A percentile compares a stretch with the other conserved stretches of the same genome.
Evolutionary conservation across 345 rosid species (phyloP).

Genomic region (Bretschneidera sinensis): DNA sequence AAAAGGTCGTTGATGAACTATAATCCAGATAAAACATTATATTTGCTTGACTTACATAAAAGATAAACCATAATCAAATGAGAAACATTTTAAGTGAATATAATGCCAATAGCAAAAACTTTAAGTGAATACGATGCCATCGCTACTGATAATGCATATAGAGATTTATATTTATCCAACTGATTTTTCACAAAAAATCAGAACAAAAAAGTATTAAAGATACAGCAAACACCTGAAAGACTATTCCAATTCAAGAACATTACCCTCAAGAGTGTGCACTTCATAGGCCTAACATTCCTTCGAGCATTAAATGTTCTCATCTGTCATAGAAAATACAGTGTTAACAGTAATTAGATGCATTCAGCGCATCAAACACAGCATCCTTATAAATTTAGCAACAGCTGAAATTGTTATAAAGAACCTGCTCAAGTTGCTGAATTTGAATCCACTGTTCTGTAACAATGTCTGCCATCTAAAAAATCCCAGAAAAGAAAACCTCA

Average conservation of each 20-base stretch:
- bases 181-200: background rate
- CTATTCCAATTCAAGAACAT: conserved; percentile 1
- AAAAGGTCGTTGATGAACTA: conserved; percentile 38
- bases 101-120: too few relatives aligned
- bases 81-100: background rate
- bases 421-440: conserved; percentile 69
- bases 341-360: background rate
- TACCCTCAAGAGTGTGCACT: conserved; percentile 61
- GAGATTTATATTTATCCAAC: too few relatives aligned
- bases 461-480: conserved; percentile 44
- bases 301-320: conserved; percentile 34
- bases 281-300: conserved; percentile 22
- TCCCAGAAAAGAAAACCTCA: conserved; percentile 6
- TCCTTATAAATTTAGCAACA: background rate
- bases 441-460: conserved; percentile 70
- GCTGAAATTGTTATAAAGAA: conserved; percentile 28
- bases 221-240: background rate
- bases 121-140: too few relatives aligned
- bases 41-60: conserved; percentile 5
- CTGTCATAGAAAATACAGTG: conserved; percentile 22
- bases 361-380: background rate
- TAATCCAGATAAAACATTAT: conserved; percentile 13
- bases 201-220: background rate
- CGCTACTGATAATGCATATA: too few relatives aligned
- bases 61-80: conserved; percentile 4